Evolutionary conservation across 75 land plant genomes (phyloP), one percentile per base, ranked within the genome.

Genomic region (Cunninghamia lanceolata): DNA sequence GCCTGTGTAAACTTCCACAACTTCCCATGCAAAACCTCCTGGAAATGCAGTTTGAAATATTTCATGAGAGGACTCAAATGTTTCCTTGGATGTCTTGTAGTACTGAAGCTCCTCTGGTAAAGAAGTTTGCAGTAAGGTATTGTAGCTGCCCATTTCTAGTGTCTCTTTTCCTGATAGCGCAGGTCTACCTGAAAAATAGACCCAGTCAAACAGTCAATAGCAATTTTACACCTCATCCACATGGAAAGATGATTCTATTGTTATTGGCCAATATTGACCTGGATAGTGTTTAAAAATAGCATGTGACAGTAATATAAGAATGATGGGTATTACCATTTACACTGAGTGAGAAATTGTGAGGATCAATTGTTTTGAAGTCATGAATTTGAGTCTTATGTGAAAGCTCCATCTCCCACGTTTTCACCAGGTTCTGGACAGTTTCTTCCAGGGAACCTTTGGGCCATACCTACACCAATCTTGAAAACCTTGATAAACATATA

Each of bases 381-480:
- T 88, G 85, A 13, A 93, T 46, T 39, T 87, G 87, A 46, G 91
- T 95, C 89, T 96, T 96, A 88, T 95, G 96, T 1, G 96, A 93
- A 46, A 96, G 92, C 91, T 96, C 98, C 98, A 95, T 95, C 86
- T 96, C 98, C 96, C 96, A 96, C 16, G 96, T 87, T 86, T 96
- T 96, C 3, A 96, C 86, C 35, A 96, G 93, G 81, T 96, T 96
- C 83, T 96, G 93, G 10, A 95, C 95, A 39, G 70, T 91, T 85
- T 95, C 98, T 84, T 95, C 98, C 21, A 96, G 86, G 14, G 98
- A 96, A 6, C 96, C 98, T 59, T 92, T 89, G 2, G 94, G 88
- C 98, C 98, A 96, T 68, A 83, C 95, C 97, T 95, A 21, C 43
- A 75, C 35, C 16, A 21, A 40, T 11, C 21, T 19, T 6, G 25